Percentiles rank a stretch among this genome's conserved stretches.
Evolutionary conservation across 495 filamentous ascomycete genomes (phyloP).

Genomic region (Lasiosphaeria miniovina): DNA sequence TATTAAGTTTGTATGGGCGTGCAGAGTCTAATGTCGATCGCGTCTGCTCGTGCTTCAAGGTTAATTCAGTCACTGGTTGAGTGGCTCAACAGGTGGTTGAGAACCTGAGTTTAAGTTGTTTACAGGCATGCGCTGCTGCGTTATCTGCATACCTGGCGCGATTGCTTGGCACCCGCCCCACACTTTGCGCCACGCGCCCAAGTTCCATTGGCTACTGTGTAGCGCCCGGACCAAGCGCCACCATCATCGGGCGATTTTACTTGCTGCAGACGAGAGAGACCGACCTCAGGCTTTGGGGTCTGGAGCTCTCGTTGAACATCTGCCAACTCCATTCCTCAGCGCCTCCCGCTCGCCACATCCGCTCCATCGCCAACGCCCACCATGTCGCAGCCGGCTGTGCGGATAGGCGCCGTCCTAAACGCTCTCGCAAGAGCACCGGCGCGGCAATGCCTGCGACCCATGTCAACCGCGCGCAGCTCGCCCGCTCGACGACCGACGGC

Average conservation of each 20-base stretch:
- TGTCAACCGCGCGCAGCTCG: constrained; percentile 23
- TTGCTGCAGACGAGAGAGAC: not conserved
- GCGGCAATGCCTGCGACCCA: constrained; percentile 26
- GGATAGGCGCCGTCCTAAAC: constrained; percentile 24
- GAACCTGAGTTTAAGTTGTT: not conserved
- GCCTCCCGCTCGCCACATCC: constrained; percentile 3
- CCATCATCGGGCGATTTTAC: constrained; percentile 20
- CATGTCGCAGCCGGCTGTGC: constrained; percentile 29
- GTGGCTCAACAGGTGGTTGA: not conserved
- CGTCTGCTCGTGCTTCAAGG: too few species aligned
- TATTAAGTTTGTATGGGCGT: too few species aligned
- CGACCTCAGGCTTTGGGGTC: not conserved
- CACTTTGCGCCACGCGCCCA: too few species aligned
- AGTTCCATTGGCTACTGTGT: not conserved
- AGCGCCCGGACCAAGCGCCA: constrained; percentile 1
- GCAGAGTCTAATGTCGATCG: too few species aligned
- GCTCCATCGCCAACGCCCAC: not conserved
- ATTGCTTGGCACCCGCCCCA: not conserved
- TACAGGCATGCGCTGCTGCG: not conserved
- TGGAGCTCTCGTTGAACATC: not conserved
- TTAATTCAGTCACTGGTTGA: not conserved
- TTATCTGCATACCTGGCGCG: constrained; percentile 1
- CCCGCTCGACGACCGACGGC: constrained; percentile 18
- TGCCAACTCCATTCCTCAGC: not conserved
- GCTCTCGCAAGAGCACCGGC: constrained; percentile 18